These are phyloP conservation scores for Cyclotella distinguenda DNA, from an alignment of 108 stramenopile genomes.

Conservation along the genomic window DNA sequence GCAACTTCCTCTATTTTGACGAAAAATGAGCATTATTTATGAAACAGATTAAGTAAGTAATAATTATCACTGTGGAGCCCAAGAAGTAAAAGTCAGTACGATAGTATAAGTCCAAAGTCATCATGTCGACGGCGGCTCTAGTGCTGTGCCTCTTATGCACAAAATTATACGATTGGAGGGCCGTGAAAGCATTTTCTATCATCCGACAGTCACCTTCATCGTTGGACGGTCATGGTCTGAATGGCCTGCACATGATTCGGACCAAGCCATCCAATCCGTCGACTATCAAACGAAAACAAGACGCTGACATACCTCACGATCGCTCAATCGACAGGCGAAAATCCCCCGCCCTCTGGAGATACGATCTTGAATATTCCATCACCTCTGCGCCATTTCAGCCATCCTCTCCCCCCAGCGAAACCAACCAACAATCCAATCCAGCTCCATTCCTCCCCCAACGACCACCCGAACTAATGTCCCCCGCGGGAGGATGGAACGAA, in stretches of 20 bases:
- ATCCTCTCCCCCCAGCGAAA: not conserved
- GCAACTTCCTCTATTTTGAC: too few species aligned
- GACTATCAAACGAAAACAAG: too few species aligned
- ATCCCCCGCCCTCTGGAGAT: slow-evolving; percentile 69
- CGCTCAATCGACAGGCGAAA: slow-evolving; percentile 57
- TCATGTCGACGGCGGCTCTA: not conserved
- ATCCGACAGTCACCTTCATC: not conserved
- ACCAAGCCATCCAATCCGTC: not conserved
- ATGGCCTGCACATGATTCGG: not conserved
- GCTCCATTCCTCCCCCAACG: not conserved
- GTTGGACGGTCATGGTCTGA: not conserved
- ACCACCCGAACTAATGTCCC: slow-evolving; percentile 77
- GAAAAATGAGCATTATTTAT: too few species aligned
- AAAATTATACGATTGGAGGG: not conserved
- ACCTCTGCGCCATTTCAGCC: not conserved
- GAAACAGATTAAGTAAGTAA: too few species aligned
- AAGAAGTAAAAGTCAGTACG: too few species aligned
- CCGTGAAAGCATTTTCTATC: not conserved
- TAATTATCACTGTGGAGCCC: too few species aligned
- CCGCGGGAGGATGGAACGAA: slow-evolving; percentile 75
- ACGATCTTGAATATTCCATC: slow-evolving; percentile 39
- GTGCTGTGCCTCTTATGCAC: not conserved
- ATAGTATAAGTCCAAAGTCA: too few species aligned
- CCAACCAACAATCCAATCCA: not conserved
- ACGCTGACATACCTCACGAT: slow-evolving; percentile 15